Evolutionary conservation across 2,329 filamentous ascomycete genomes (phyloP).

Genomic region (Hypoxylon sp.): DNA sequence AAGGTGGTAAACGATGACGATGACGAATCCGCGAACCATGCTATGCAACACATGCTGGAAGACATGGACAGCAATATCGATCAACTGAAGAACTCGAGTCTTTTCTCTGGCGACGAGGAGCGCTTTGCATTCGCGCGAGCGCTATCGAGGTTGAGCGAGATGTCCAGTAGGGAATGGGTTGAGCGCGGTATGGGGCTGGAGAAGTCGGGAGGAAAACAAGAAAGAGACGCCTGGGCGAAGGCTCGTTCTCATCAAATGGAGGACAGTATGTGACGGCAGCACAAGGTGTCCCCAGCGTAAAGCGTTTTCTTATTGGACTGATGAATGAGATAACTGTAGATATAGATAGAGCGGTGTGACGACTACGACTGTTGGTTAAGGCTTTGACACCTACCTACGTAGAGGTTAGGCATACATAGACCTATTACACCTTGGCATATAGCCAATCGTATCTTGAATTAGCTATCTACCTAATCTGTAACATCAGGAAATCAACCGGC

Average conservation of each 20-base stretch:
- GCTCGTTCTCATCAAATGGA: constrained; percentile 76
- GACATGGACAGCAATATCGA: constrained; percentile 87
- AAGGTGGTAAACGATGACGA: constrained; percentile 59
- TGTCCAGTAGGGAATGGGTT: constrained; percentile 96
- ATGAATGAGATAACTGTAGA: constrained; percentile 2
- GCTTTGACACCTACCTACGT: constrained; percentile 7
- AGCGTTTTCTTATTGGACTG: constrained; percentile 16
- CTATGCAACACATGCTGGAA: constrained; percentile 86
- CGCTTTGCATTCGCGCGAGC: constrained; percentile 95
- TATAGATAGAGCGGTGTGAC: constrained; percentile 16
- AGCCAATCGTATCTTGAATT: constrained; percentile 6
- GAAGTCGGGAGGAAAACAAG: constrained; percentile 71
- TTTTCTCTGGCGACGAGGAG: constrained; percentile 96
- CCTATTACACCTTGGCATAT: neutral
- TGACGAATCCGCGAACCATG: constrained; percentile 66
- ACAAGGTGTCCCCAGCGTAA: constrained; percentile 16
- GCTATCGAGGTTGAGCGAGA: constrained; percentile 85
- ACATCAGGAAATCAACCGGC: constrained; percentile 3
- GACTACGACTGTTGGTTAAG: constrained; percentile 6
- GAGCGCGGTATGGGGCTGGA: constrained; percentile 81
- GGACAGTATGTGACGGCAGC: constrained; percentile 68
- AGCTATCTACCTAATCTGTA: neutral
- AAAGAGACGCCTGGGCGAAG: constrained; percentile 74
- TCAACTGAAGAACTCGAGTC: constrained; percentile 83
- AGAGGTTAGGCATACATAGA: too few relatives aligned